A percentile compares a stretch with the other conserved stretches of the same genome.
Evolutionary conservation across 2,329 filamentous ascomycete species (phyloP).

Genomic region (Aspergillus carbonarius): DNA sequence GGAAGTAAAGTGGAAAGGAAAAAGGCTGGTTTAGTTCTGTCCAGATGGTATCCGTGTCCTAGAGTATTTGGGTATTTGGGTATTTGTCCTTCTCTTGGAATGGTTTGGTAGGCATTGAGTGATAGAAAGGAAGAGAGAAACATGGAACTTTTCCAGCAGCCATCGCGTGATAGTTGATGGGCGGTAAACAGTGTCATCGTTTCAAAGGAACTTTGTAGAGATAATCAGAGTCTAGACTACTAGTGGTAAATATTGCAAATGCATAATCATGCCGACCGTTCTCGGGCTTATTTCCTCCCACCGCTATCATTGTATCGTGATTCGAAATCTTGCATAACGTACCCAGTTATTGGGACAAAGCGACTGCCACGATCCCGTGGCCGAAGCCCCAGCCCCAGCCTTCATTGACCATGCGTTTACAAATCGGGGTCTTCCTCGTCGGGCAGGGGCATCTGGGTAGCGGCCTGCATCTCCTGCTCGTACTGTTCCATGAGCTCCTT

Average conservation of each 20-base stretch:
- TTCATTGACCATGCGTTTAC: conserved; percentile 34
- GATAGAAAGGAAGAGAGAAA: background rate
- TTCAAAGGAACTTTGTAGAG: conserved; percentile 24
- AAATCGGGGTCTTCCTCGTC: conserved; percentile 81
- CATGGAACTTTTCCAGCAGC: conserved; percentile 3
- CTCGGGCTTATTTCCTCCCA: conserved; percentile 31
- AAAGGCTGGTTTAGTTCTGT: too few species aligned
- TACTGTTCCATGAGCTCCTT: conserved; percentile 77
- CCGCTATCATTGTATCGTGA: conserved; percentile 41
- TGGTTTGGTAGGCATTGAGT: background rate
- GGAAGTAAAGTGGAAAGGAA: too few species aligned
- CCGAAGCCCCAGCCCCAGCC: conserved; percentile 7
- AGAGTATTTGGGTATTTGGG: background rate
- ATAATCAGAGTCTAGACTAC: conserved; percentile 25
- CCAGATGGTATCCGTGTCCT: too few species aligned
- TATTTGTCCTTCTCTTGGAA: background rate
- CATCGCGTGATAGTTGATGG: conserved; percentile 2
- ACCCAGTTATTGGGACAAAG: conserved; percentile 16
- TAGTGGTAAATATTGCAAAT: conserved; percentile 33
- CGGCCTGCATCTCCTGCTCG: conserved; percentile 82
- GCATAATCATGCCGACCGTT: conserved; percentile 36
- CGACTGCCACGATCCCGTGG: conserved; percentile 9
- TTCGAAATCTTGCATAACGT: conserved; percentile 29
- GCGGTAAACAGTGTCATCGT: conserved; percentile 23
- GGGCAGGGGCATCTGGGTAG: conserved; percentile 80